Conservation (phyloP, 2,329 filamentous ascomycete genomes). For the Ceratocystis harringtonii region DNA sequence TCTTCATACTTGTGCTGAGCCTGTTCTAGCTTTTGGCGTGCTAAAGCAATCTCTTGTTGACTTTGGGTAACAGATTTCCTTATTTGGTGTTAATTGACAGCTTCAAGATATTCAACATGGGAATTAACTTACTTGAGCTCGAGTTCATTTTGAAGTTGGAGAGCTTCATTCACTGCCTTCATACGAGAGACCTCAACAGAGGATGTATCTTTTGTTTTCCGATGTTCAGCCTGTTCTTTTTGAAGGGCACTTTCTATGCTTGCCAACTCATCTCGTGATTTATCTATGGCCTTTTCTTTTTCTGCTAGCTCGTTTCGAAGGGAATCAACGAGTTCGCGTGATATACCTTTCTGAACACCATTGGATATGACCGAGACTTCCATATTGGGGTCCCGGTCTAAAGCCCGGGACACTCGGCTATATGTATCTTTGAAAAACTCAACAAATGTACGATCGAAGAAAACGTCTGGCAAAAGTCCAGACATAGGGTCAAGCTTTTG, state of each 20-base stretch:
- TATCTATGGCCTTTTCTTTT: constrained; percentile 33
- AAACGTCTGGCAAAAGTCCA: constrained; percentile 57
- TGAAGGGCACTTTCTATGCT: constrained; percentile 27
- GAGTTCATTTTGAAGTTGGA: constrained; percentile 55
- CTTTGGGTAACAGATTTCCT: constrained; percentile 20
- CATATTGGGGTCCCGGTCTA: constrained; percentile 79
- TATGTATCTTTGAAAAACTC: constrained; percentile 96
- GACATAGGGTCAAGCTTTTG: constrained; percentile 44
- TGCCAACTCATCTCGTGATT: constrained; percentile 12
- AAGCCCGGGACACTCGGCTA: constrained; percentile 64
- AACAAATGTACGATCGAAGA: constrained; percentile 73
- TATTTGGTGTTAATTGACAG: not conserved
- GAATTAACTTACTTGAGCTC: constrained; percentile 37
- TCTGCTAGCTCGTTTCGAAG: constrained; percentile 64
- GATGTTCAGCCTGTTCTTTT: constrained; percentile 33
- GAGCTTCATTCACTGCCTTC: constrained; percentile 51
- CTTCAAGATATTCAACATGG: not conserved
- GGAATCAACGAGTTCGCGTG: constrained; percentile 81
- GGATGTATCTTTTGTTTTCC: constrained; percentile 31
- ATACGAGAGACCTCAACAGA: constrained; percentile 40
- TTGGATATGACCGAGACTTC: constrained; percentile 71
- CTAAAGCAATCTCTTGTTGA: constrained; percentile 9
- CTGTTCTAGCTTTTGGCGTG: constrained; percentile 11
- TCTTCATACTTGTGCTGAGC: constrained; percentile 8
- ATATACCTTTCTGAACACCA: constrained; percentile 75